phyloP scores from a whole-genome alignment of 306 rosid genomes.

The Begonia masoniana region DNA sequence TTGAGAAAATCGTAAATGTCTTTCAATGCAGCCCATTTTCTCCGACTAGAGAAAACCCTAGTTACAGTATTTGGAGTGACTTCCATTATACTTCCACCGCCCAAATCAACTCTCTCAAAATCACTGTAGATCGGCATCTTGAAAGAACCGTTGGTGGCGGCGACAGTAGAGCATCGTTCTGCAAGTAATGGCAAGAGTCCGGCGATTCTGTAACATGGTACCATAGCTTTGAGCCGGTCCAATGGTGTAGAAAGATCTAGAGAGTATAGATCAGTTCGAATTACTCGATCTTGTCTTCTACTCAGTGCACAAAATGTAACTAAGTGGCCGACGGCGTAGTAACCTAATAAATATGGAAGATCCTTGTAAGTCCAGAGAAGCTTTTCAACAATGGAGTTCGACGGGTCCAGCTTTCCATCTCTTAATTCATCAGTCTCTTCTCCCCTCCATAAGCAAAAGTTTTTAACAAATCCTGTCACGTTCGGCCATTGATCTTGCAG shows the following conservation, averaged over 20 bases:
- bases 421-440: slow-evolving; percentile 52
- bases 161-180: slow-evolving; percentile 21
- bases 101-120: slow-evolving; percentile 48
- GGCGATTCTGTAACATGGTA: slow-evolving; percentile 57
- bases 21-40: slow-evolving; percentile 54
- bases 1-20: slow-evolving; percentile 75
- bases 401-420: slow-evolving; percentile 37
- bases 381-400: slow-evolving; percentile 35
- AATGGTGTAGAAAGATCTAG: slow-evolving; percentile 36
- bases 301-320: slow-evolving; percentile 78
- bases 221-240: slow-evolving; percentile 56
- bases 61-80: slow-evolving; percentile 64
- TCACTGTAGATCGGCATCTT: slow-evolving; percentile 40
- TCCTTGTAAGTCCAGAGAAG: slow-evolving; percentile 64
- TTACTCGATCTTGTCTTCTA: slow-evolving; percentile 29
- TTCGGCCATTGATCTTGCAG: slow-evolving; percentile 90
- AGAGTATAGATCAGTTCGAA: slow-evolving; percentile 45
- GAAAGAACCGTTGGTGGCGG: background rate
- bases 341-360: slow-evolving; percentile 66
- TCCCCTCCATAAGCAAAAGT: slow-evolving; percentile 80
- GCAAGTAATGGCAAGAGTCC: slow-evolving; percentile 38
- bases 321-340: slow-evolving; percentile 42
- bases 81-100: slow-evolving; percentile 40
- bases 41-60: slow-evolving; percentile 27
- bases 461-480: slow-evolving; percentile 49